These are phyloP conservation scores for Pyrus communis DNA, from an alignment of 306 rosid genomes.

Conservation along the genomic window DNA sequence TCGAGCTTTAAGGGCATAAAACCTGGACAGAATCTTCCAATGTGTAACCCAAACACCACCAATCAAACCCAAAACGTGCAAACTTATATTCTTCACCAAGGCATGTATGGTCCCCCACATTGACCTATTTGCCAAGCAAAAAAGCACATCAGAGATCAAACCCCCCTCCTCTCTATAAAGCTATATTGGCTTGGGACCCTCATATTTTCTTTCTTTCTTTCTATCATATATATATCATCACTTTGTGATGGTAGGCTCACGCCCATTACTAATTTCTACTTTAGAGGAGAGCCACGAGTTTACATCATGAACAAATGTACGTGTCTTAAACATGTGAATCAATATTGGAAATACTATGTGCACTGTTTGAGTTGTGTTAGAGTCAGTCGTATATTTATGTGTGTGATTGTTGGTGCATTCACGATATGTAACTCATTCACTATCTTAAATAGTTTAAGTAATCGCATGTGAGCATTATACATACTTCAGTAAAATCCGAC, in stretches of 20 bases:
- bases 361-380: not conserved
- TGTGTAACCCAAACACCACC: slow-evolving; percentile 20
- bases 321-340: not conserved
- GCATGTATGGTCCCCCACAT: slow-evolving; percentile 35
- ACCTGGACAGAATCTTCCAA: slow-evolving; percentile 41
- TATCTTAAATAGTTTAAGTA: no score
- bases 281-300: not conserved
- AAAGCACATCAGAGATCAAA: not conserved
- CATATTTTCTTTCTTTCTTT: not conserved
- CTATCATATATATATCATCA: not conserved
- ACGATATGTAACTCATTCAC: not conserved
- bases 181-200: not conserved
- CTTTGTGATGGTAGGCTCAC: not conserved
- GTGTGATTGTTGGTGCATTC: no score
- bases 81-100: slow-evolving; percentile 11
- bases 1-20: slow-evolving; percentile 33
- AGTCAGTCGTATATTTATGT: not conserved
- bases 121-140: slow-evolving; percentile 19
- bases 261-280: not conserved
- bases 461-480: not conserved
- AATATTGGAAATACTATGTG: not conserved
- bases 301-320: not conserved
- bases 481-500: not conserved
- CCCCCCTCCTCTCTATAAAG: not conserved
- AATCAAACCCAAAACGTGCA: slow-evolving; percentile 33